Evolutionary conservation across 2,329 filamentous ascomycete genomes (phyloP).

Genomic region (Sporothrix brasiliensis): DNA sequence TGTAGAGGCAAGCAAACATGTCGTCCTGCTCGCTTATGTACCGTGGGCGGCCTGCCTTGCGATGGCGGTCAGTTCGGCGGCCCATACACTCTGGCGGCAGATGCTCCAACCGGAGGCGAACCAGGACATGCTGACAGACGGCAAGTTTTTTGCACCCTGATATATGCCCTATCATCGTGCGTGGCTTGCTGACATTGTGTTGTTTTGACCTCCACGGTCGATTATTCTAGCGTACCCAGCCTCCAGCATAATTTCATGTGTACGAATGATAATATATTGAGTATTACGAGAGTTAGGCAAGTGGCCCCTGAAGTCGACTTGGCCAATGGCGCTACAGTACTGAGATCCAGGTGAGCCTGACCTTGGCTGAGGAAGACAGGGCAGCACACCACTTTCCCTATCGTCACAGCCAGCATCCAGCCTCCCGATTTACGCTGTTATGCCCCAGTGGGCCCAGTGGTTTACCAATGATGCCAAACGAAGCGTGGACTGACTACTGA

Average conservation of each 20-base stretch:
- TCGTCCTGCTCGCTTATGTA: constrained; percentile 44
- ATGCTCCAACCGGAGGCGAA: not conserved
- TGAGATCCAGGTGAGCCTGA: no score
- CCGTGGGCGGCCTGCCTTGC: constrained; percentile 45
- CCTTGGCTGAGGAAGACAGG: not conserved
- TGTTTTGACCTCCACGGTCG: not conserved
- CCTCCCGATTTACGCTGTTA: not conserved
- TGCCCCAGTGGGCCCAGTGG: not conserved
- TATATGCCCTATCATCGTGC: not conserved
- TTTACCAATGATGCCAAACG: not conserved
- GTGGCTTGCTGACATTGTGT: not conserved
- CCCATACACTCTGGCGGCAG: not conserved
- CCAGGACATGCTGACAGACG: not conserved
- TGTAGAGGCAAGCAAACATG: constrained; percentile 38
- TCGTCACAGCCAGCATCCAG: not conserved
- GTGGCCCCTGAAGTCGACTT: no score
- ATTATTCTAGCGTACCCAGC: not conserved
- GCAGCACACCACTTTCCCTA: not conserved
- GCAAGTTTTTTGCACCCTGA: not conserved
- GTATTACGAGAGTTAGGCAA: no score
- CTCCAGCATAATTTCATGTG: not conserved
- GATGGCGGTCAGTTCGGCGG: constrained; percentile 42
- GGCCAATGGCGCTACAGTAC: no score
- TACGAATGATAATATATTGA: no score
- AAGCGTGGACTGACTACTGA: not conserved